Evolutionary conservation across 1,284 basidiomycete species (phyloP).

Genomic region (Takashimella tepidaria): DNA sequence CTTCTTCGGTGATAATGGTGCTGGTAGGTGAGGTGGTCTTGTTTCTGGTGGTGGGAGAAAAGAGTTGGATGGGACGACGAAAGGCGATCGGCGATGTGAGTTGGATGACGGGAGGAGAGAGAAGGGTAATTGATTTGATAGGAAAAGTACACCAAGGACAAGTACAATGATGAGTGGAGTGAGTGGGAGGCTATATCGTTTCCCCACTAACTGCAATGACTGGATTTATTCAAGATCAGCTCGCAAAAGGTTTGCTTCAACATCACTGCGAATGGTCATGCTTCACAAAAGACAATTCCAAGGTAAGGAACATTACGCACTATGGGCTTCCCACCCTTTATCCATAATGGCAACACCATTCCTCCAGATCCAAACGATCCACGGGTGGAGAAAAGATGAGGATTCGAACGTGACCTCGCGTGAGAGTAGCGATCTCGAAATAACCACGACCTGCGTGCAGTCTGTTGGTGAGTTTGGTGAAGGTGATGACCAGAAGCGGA

Average conservation of each 20-base stretch:
- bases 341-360: conserved; percentile 15
- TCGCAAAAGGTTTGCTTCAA: too few species aligned
- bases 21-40: conserved; percentile 26
- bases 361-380: neutral
- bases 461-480: neutral
- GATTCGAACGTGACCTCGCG: neutral
- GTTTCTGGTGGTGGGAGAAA: conserved; percentile 21
- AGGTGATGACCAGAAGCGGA: neutral
- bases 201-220: neutral
- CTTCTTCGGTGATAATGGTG: conserved; percentile 28
- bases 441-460: neutral
- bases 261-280: too few species aligned
- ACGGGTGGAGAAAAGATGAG: too few species aligned
- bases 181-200: neutral
- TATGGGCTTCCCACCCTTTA: conserved; percentile 10
- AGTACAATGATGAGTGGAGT: neutral
- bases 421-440: neutral
- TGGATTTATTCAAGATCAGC: too few species aligned
- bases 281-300: too few species aligned
- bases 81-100: conserved; percentile 20
- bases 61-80: conserved; percentile 20
- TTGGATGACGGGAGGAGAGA: neutral
- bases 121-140: neutral
- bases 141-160: neutral
- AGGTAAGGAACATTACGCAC: conserved; percentile 8